Base-by-base conservation (phyloP, 2,329 filamentous ascomycete species). In the Calycina marina region DNA sequence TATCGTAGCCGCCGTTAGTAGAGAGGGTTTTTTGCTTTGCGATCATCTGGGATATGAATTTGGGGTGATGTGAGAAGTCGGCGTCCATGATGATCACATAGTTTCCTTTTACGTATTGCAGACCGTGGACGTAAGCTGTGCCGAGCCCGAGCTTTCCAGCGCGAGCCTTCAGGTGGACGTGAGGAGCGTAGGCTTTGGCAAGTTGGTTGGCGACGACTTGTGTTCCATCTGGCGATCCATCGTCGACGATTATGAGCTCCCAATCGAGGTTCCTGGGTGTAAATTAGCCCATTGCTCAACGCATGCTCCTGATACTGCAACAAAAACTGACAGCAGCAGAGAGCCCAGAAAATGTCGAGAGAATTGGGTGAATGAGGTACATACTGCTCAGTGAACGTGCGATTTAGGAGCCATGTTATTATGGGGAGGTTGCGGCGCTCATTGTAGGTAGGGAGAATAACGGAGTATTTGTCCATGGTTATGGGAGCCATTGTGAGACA, bases 81-180 rank as follows among this genome's bases (percentile, higher is more conserved):
- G 92, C 90, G 65, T 98, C 90, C 90, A 98, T 98, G 69, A 98
- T 98, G 66, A 98, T 83, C 55, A 98, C 83, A 54, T 76, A 96
- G 69, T 92, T 94, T 50, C 90, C 90, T 14, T 76, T 85, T 14
- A 70, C 79, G 55, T 81, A 96, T 56, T 93, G 73, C 39, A 98
- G 38, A 9, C 47, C 49, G 25, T 52, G 47, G 13, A 49, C 40
- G 22, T 52, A 51, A 18, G 48, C 48, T 11, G 48, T 52, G 31
- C 49, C 48, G 1, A 50, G 32, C 17, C 49, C 47, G 10, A 49
- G 37, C 24, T 51, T 98, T 54, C 92, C 92, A 25, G 83, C 71
- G 51, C 92, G 86, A 14, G 84, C 72, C 61, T 90, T 81, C 44
- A 98, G 77, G 46, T 81, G 54, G 54, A 98, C 77, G 59, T 78